These are phyloP conservation scores for Senna tora DNA, from an alignment of 306 rosid species.

Conservation along the genomic window DNA sequence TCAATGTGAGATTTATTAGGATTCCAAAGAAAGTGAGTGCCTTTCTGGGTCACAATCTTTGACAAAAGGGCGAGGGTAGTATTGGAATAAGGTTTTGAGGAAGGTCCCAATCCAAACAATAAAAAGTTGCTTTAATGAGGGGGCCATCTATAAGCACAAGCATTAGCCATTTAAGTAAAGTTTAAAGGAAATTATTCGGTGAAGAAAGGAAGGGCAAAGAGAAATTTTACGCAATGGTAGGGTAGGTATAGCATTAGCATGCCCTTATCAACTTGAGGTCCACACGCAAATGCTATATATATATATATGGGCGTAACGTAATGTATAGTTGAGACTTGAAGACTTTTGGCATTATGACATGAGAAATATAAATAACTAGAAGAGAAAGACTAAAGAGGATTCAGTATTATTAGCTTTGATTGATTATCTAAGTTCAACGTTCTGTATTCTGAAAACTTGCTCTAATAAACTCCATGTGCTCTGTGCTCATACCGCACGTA, in stretches of 20 bases:
- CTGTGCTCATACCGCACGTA: neutral
- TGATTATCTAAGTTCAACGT: no score
- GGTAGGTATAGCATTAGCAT: no score
- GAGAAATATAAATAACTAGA: neutral
- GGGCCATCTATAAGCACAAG: slow-evolving; percentile 47
- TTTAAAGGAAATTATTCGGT: no score
- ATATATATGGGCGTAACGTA: no score
- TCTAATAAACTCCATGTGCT: no score
- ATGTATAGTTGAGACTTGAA: no score
- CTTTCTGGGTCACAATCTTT: no score
- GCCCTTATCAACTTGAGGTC: neutral
- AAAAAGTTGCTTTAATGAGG: slow-evolving; percentile 56
- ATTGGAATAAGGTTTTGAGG: slow-evolving; percentile 4
- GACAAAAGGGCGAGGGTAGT: no score
- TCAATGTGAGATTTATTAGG: no score
- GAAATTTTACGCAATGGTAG: slow-evolving; percentile 50
- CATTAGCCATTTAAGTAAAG: slow-evolving; percentile 61
- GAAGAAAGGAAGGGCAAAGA: no score
- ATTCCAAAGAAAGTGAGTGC: no score
- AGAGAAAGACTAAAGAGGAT: neutral
- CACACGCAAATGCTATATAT: no score
- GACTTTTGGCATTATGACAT: neutral
- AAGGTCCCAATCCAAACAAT: slow-evolving; percentile 14
- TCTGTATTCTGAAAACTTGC: neutral
- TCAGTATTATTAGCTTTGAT: neutral